phyloP scores from a whole-genome alignment of 2,329 filamentous ascomycete genomes.

The Cordyceps cateniannulata region DNA sequence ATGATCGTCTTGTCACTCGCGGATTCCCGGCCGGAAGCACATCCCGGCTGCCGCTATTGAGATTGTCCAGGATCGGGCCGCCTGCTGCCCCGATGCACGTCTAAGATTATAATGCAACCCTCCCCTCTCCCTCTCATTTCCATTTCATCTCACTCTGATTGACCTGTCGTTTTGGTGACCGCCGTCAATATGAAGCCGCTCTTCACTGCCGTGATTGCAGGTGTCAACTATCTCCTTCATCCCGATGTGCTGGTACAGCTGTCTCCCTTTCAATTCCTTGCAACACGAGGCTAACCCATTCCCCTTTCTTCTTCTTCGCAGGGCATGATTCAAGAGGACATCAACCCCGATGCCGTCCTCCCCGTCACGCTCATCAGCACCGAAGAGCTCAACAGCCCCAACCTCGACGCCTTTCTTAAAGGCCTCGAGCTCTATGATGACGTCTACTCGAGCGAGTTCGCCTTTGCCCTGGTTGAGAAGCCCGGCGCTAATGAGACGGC shows the following conservation, averaged over 20 bases:
- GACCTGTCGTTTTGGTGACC: too few species aligned
- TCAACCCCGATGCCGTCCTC: slow-evolving; percentile 33
- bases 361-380: slow-evolving; percentile 34
- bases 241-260: slow-evolving; percentile 8
- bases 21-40: too few species aligned
- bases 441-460: slow-evolving; percentile 33
- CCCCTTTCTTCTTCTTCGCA: slow-evolving; percentile 13
- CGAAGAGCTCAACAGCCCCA: slow-evolving; percentile 27
- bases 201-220: slow-evolving; percentile 11
- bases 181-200: slow-evolving; percentile 12
- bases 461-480: slow-evolving; percentile 33
- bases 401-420: slow-evolving; percentile 28
- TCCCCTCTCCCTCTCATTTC: not conserved
- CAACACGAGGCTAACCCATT: too few species aligned
- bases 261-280: not conserved
- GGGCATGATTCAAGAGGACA: slow-evolving; percentile 36
- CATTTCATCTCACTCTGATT: not conserved
- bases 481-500: slow-evolving; percentile 18
- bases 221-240: slow-evolving; percentile 11
- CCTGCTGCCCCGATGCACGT: not conserved
- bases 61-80: not conserved
- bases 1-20: too few species aligned
- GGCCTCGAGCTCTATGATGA: slow-evolving; percentile 30
- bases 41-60: too few species aligned
- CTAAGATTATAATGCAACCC: not conserved